Conservation (phyloP, 805 yeast species). For the Kluyveromyces aestuarii region DNA sequence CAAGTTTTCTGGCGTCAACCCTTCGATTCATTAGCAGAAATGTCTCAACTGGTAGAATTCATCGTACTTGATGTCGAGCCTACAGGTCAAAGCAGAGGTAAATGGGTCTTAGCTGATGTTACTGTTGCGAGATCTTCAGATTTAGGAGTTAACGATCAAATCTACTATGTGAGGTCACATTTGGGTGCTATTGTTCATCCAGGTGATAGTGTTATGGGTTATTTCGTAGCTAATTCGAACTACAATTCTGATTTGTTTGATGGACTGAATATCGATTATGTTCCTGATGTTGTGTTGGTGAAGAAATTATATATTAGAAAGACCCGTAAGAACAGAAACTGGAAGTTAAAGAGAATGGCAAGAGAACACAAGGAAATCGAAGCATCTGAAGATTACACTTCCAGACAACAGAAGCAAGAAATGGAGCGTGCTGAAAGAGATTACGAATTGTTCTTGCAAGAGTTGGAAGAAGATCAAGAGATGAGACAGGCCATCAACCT, state of each 20-base stretch:
- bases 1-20: constrained; percentile 73
- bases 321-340: constrained; percentile 64
- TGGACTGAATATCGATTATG: constrained; percentile 44
- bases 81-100: constrained; percentile 70
- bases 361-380: constrained; percentile 85
- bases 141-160: constrained; percentile 75
- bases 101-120: constrained; percentile 76
- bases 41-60: constrained; percentile 71
- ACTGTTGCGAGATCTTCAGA: constrained; percentile 87
- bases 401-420: constrained; percentile 77
- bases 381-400: constrained; percentile 50
- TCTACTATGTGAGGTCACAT: constrained; percentile 81
- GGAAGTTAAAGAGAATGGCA: constrained; percentile 97
- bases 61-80: constrained; percentile 92
- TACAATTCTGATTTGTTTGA: constrained; percentile 87
- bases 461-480: constrained; percentile 93
- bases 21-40: constrained; percentile 68
- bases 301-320: constrained; percentile 84
- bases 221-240: constrained; percentile 74
- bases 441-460: constrained; percentile 92
- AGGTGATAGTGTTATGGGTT: constrained; percentile 93
- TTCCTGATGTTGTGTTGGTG: constrained; percentile 81
- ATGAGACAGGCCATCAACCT: constrained; percentile 83
- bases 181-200: constrained; percentile 92
- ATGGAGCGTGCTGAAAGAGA: constrained; percentile 89